Conservation (phyloP, 495 filamentous ascomycete species). For the Aspergillus bertholletiae region DNA sequence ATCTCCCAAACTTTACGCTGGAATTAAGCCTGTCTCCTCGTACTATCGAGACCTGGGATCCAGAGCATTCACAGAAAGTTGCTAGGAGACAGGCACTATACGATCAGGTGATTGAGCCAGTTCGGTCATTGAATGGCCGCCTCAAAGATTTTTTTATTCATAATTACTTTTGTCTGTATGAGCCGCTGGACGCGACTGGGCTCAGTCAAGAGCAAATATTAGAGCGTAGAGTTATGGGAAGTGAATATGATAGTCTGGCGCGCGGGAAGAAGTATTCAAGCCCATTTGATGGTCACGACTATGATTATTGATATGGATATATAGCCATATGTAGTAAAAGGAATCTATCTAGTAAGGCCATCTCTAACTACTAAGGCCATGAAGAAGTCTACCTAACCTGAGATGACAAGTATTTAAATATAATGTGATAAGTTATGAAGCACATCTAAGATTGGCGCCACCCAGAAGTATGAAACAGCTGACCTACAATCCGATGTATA, state of each 20-base stretch:
- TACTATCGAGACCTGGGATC: too few species aligned
- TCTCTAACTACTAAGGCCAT: too few species aligned
- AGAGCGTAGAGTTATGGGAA: neutral
- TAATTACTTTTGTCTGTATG: neutral
- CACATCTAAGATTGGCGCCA: too few species aligned
- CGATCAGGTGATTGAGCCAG: neutral
- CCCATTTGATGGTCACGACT: too few species aligned
- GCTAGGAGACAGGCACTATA: neutral
- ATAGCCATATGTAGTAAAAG: too few species aligned
- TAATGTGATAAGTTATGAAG: too few species aligned
- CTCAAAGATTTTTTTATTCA: slow-evolving; percentile 4
- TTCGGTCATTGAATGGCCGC: neutral
- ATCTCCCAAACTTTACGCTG: neutral
- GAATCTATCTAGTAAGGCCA: too few species aligned
- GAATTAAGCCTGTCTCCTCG: neutral
- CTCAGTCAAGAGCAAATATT: neutral
- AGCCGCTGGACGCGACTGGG: neutral
- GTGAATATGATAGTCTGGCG: neutral
- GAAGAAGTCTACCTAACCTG: too few species aligned
- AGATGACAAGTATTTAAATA: too few species aligned
- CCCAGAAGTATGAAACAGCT: too few species aligned
- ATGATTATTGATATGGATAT: too few species aligned
- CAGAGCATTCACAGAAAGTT: neutral
- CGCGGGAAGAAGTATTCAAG: neutral
- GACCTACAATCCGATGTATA: too few species aligned